phyloP scores from a whole-genome alignment of 768 basidiomycete genomes.

The Suillus spraguei region DNA sequence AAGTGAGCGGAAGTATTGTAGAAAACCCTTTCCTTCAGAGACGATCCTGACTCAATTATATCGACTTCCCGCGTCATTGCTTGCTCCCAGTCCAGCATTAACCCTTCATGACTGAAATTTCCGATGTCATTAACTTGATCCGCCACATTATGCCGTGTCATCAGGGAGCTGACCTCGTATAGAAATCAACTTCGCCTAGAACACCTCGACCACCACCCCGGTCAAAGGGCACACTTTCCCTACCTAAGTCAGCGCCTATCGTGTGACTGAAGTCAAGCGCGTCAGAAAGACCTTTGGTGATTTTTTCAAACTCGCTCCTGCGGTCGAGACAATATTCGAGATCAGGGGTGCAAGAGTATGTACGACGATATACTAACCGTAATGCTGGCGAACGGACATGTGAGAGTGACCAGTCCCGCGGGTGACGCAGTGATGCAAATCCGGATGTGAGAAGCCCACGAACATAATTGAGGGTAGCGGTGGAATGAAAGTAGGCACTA shows the following conservation, averaged over 20 bases:
- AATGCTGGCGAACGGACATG: slow-evolving; percentile 88
- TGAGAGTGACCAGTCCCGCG: slow-evolving; percentile 86
- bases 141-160: not conserved
- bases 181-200: slow-evolving; percentile 90
- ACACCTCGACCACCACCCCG: slow-evolving; percentile 69
- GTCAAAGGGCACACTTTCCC: slow-evolving; percentile 56
- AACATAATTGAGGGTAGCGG: slow-evolving; percentile 91
- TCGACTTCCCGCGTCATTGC: slow-evolving; percentile 76
- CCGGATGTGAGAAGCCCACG: slow-evolving; percentile 88
- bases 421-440: slow-evolving; percentile 91
- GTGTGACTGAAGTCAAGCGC: slow-evolving; percentile 93
- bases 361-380: slow-evolving; percentile 44
- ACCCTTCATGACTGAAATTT: slow-evolving; percentile 77
- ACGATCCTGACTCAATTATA: not conserved
- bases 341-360: slow-evolving; percentile 17
- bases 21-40: slow-evolving; percentile 40
- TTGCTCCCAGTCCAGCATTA: slow-evolving; percentile 91
- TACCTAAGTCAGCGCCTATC: slow-evolving; percentile 70
- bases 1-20: slow-evolving; percentile 96
- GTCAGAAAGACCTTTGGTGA: slow-evolving; percentile 83
- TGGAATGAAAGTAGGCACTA: slow-evolving; percentile 96
- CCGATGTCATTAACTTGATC: not conserved
- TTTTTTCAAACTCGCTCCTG: slow-evolving; percentile 82
- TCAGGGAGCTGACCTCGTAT: slow-evolving; percentile 66
- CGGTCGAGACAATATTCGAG: slow-evolving; percentile 8